These are phyloP conservation scores for Blastobotrys peoriensis DNA, from an alignment of 805 yeast species.

Conservation along the genomic window DNA sequence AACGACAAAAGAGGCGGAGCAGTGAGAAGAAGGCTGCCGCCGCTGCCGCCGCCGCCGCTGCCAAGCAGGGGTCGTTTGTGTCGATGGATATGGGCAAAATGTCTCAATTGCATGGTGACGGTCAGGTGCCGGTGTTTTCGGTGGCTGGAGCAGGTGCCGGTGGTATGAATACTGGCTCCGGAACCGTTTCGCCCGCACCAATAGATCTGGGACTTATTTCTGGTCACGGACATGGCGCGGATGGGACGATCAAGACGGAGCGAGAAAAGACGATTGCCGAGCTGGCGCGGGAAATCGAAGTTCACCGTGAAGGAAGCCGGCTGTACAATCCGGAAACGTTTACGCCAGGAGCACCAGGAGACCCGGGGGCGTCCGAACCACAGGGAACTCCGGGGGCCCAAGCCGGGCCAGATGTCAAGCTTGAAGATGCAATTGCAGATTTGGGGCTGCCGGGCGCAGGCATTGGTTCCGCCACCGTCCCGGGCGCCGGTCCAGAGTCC, in stretches of 20 bases:
- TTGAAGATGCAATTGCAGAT: too few species aligned
- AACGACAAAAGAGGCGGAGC: conserved; percentile 55
- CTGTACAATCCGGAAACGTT: conserved; percentile 2
- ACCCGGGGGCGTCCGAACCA: too few species aligned
- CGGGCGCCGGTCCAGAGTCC: too few species aligned
- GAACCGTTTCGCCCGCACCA: not conserved
- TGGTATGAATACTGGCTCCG: not conserved
- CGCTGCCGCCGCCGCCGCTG: conserved; percentile 14
- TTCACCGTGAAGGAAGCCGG: conserved; percentile 17
- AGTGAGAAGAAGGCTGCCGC: conserved; percentile 21
- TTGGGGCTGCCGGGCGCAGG: too few species aligned
- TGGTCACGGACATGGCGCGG: not conserved
- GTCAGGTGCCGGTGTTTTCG: not conserved
- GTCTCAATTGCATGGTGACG: not conserved
- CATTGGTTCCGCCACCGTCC: too few species aligned
- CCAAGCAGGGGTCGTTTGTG: not conserved
- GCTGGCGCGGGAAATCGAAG: conserved; percentile 28
- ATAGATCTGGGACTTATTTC: not conserved
- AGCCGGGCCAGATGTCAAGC: too few species aligned
- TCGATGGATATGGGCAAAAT: not conserved
- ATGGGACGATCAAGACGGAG: conserved; percentile 13
- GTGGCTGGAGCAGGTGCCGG: not conserved
- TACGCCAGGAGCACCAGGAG: conserved; percentile 1
- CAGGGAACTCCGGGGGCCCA: too few species aligned
- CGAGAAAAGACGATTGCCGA: conserved; percentile 29